Percentiles rank a stretch among this genome's conserved stretches.
Evolutionary conservation across 2,329 filamentous ascomycete species (phyloP).

Genomic region (Fusarium xylarioides): DNA sequence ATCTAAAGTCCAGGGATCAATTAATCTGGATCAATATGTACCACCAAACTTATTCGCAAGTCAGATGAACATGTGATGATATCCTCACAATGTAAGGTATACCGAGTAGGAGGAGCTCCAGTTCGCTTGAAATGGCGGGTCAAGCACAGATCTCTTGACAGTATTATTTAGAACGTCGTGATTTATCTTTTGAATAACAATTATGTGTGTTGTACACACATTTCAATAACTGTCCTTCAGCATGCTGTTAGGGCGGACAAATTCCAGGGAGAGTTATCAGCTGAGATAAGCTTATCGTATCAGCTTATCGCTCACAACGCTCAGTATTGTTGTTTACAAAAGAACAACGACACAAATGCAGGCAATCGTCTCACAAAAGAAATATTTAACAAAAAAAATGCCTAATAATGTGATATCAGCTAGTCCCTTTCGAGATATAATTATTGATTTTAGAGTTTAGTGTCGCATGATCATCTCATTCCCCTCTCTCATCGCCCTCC

Average conservation of each 20-base stretch:
- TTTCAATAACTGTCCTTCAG: not conserved
- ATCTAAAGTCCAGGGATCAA: not conserved
- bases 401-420: accelerated
- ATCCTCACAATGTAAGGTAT: accelerated
- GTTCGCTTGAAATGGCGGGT: accelerated
- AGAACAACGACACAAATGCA: not conserved
- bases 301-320: not conserved
- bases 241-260: too few relatives aligned
- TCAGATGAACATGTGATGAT: not conserved
- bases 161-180: accelerated
- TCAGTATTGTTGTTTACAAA: accelerated
- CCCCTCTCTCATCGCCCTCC: not conserved
- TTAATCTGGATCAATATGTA: not conserved
- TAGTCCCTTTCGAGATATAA: not conserved
- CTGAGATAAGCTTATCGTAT: not conserved
- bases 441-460: not conserved
- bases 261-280: accelerated
- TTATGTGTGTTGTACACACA: not conserved
- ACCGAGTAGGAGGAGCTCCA: accelerated
- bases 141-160: too few relatives aligned
- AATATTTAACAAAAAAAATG: accelerated
- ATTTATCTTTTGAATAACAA: accelerated
- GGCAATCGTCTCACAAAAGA: accelerated
- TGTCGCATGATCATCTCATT: accelerated
- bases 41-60: not conserved